A percentile compares a stretch with the other conserved stretches of the same genome.
Conservation (phyloP, 192 early-diverging fungal genomes). For the Umbelopsis vinacea region DNA sequence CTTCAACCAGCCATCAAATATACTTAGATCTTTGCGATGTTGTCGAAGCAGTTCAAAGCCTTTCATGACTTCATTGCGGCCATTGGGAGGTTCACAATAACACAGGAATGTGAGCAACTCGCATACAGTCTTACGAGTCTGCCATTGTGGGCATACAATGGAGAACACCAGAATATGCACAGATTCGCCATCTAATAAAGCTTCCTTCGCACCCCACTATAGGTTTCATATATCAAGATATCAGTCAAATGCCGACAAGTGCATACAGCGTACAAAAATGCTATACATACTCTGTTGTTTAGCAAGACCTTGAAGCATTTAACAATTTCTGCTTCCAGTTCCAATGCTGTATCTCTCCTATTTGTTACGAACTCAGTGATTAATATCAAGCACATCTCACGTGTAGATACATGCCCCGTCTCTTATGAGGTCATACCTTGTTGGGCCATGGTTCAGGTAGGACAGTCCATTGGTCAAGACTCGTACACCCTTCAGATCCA, state of each 20-base stretch:
- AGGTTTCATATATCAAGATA: background rate
- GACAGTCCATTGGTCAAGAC: conserved; percentile 68
- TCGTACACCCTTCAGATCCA: conserved; percentile 72
- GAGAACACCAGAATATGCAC: conserved; percentile 77
- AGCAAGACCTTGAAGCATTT: conserved; percentile 78
- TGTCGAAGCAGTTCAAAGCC: conserved; percentile 75
- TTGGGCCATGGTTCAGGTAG: conserved; percentile 56
- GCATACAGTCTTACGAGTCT: conserved; percentile 69
- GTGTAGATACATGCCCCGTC: too few relatives aligned
- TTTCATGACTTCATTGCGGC: conserved; percentile 72
- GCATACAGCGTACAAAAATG: background rate
- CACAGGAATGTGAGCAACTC: conserved; percentile 78
- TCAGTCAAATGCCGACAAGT: background rate
- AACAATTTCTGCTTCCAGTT: conserved; percentile 78
- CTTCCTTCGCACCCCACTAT: conserved; percentile 76
- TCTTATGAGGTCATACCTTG: conserved; percentile 39
- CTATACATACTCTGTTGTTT: conserved; percentile 55
- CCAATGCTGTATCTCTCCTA: conserved; percentile 64
- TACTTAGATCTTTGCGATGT: conserved; percentile 57
- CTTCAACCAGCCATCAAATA: conserved; percentile 79
- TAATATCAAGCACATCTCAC: background rate
- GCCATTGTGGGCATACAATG: conserved; percentile 72
- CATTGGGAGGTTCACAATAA: conserved; percentile 71
- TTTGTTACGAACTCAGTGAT: background rate
- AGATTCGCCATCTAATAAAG: conserved; percentile 68